These are phyloP conservation scores for Quercus robur DNA, from an alignment of 306 rosid genomes.

Conservation along the genomic window DNA sequence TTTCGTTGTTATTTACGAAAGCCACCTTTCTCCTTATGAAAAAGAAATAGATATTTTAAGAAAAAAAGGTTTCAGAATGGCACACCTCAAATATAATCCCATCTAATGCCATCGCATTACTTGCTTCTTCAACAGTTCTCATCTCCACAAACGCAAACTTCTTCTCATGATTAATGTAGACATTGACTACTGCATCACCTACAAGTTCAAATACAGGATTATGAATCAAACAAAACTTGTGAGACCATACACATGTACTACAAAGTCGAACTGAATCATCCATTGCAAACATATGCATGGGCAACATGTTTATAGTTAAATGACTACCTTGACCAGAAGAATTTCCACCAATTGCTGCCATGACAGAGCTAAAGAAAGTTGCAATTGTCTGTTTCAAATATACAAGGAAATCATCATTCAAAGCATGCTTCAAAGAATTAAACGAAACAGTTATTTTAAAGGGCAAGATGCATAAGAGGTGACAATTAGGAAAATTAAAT, in stretches of 20 bases:
- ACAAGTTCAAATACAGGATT: constrained; percentile 31
- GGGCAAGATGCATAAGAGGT: neutral
- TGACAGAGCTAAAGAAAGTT: constrained; percentile 72
- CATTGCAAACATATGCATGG: neutral
- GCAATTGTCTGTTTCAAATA: constrained; percentile 59
- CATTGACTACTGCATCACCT: constrained; percentile 87
- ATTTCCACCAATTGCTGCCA: constrained; percentile 82
- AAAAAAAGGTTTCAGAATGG: neutral
- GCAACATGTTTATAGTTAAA: neutral
- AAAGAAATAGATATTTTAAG: neutral
- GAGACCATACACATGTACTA: neutral
- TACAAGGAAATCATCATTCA: constrained; percentile 13
- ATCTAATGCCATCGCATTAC: constrained; percentile 88
- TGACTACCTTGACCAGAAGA: constrained; percentile 65
- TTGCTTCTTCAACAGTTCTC: constrained; percentile 91
- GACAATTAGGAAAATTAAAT: neutral
- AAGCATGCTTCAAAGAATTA: neutral
- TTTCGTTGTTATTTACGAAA: neutral
- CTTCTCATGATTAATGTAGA: constrained; percentile 84
- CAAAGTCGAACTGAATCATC: constrained; percentile 3
- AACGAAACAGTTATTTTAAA: constrained; percentile 11
- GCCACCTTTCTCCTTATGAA: neutral
- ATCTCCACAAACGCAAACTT: constrained; percentile 89
- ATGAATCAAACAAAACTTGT: constrained; percentile 16
- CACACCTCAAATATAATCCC: constrained; percentile 79